Evolutionary conservation across 805 yeast genomes (phyloP).

Genomic region (Yamadazyma philogaea): DNA sequence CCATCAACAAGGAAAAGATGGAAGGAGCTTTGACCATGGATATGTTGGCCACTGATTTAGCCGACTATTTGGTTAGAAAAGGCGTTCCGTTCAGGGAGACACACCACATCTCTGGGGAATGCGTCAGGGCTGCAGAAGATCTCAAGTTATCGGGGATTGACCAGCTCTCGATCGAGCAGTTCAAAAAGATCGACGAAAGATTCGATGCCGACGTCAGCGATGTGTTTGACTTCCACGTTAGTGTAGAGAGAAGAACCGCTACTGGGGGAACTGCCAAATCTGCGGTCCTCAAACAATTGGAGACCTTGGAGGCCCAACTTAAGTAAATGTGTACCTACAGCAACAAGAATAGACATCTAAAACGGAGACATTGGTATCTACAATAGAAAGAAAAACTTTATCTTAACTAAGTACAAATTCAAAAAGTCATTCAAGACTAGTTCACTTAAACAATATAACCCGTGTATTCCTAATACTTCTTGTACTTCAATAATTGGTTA

Average conservation of each 20-base stretch:
- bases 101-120: constrained; percentile 97
- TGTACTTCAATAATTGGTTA: neutral
- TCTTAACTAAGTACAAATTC: too few relatives aligned
- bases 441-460: too few relatives aligned
- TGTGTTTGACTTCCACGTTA: constrained; percentile 87
- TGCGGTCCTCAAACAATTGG: constrained; percentile 79
- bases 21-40: constrained; percentile 91
- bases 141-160: constrained; percentile 78
- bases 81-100: constrained; percentile 99
- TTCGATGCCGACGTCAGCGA: constrained; percentile 77
- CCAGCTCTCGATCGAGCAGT: constrained; percentile 72
- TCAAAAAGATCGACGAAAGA: constrained; percentile 72
- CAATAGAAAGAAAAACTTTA: too few relatives aligned
- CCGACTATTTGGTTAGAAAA: constrained; percentile 94
- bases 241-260: constrained; percentile 95
- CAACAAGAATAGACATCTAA: too few relatives aligned
- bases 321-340: neutral
- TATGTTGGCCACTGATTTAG: constrained; percentile 98
- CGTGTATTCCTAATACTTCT: constrained; percentile 4
- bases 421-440: too few relatives aligned
- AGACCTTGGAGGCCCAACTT: constrained; percentile 22
- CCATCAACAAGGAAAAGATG: constrained; percentile 74
- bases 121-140: constrained; percentile 89
- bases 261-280: constrained; percentile 95
- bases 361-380: too few relatives aligned